Conservation (phyloP, 1,284 basidiomycete genomes). For the Pholiota adiposa region DNA sequence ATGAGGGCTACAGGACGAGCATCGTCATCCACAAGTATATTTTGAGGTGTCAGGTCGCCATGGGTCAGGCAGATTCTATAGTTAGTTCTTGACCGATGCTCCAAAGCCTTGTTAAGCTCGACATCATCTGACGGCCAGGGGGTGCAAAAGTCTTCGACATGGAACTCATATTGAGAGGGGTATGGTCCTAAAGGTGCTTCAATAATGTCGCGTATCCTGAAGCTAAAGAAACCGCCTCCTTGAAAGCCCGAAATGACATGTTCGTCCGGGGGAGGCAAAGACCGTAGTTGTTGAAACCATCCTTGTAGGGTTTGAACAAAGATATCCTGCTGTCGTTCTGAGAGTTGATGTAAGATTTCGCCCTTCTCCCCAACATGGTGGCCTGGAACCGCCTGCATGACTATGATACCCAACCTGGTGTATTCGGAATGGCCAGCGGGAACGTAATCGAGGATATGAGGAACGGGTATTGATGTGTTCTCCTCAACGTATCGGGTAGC, state of each 20-base stretch:
- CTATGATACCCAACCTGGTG: no score
- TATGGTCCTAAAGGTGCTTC: slow-evolving; percentile 15
- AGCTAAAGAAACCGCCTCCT: slow-evolving; percentile 17
- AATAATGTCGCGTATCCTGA: slow-evolving; percentile 13
- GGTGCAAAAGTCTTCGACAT: slow-evolving; percentile 16
- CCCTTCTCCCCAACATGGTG: no score
- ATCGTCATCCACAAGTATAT: slow-evolving; percentile 31
- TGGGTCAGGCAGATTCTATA: slow-evolving; percentile 28
- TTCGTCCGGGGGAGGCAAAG: slow-evolving; percentile 22
- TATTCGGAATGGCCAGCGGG: no score
- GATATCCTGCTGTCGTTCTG: slow-evolving; percentile 4
- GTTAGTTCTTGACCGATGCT: slow-evolving; percentile 10
- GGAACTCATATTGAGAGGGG: slow-evolving; percentile 16
- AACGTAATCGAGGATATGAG: slow-evolving; percentile 2
- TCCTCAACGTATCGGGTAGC: slow-evolving; percentile 5
- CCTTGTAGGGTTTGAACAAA: slow-evolving; percentile 20
- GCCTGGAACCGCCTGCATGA: no score
- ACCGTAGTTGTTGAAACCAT: slow-evolving; percentile 27
- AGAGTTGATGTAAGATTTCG: no score
- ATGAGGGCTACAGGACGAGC: slow-evolving; percentile 25
- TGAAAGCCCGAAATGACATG: slow-evolving; percentile 11
- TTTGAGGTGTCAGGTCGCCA: slow-evolving; percentile 30
- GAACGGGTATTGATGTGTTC: slow-evolving; percentile 7
- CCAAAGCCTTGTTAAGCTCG: not conserved
- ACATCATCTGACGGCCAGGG: slow-evolving; percentile 4